Conservation (phyloP, 2,329 filamentous ascomycete genomes). For the Sclerotinia nivalis region DNA sequence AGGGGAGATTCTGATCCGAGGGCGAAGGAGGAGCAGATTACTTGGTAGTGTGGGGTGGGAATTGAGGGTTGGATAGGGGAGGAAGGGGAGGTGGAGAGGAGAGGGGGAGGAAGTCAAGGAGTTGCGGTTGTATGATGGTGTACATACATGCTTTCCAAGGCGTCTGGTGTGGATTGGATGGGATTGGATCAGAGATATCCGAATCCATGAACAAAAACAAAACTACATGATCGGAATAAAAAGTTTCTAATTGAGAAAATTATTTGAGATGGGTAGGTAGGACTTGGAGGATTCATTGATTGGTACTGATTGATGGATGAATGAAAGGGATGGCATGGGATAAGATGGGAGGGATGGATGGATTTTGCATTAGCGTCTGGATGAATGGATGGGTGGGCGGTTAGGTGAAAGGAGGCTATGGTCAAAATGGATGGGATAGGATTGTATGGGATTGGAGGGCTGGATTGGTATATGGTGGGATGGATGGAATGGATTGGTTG, state of each 20-base stretch:
- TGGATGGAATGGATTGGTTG: too few species aligned
- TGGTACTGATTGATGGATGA: not conserved
- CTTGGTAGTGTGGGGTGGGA: conserved; percentile 26
- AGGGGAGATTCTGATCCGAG: conserved; percentile 35
- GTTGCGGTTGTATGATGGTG: conserved; percentile 4
- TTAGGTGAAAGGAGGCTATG: not conserved
- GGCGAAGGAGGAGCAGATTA: conserved; percentile 31
- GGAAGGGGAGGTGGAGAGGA: not conserved
- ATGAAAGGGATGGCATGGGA: not conserved
- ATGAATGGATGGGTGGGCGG: too few species aligned
- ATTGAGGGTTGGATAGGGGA: not conserved
- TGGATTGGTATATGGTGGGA: too few species aligned
- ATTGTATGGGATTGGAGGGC: too few species aligned
- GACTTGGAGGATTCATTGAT: too few species aligned
- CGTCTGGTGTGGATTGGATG: not conserved
- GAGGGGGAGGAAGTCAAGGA: not conserved
- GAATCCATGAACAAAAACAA: not conserved
- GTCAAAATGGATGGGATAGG: too few species aligned
- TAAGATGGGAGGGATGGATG: too few species aligned
- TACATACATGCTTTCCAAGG: not conserved
- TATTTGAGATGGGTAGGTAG: not conserved
- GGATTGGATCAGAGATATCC: not conserved
- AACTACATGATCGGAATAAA: not conserved
- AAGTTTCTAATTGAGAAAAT: too few species aligned
- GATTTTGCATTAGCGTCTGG: too few species aligned